Conservation (phyloP, 306 rosid species). For the Oemleria cerasiformis region DNA sequence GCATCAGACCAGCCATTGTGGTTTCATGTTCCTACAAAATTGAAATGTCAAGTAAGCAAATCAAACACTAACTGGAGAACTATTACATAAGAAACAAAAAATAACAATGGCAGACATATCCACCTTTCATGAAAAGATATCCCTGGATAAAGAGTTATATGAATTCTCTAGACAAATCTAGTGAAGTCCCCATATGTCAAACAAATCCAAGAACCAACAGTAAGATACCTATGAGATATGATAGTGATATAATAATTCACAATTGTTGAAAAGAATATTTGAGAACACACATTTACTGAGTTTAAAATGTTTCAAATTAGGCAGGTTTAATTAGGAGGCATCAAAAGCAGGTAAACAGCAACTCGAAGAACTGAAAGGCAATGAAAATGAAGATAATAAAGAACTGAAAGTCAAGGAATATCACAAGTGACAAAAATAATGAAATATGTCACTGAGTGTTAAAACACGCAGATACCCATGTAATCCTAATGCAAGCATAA, state of each 20-base stretch:
- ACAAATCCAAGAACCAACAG: not conserved
- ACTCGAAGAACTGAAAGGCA: constrained; percentile 4
- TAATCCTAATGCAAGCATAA: constrained; percentile 87
- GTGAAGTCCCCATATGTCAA: not conserved
- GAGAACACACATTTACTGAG: not conserved
- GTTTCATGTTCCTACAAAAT: constrained; percentile 80
- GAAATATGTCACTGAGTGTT: constrained; percentile 74
- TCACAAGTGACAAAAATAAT: constrained; percentile 70
- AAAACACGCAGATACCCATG: constrained; percentile 84
- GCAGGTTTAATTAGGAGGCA: not conserved
- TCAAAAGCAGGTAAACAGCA: not conserved
- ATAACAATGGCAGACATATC: not conserved
- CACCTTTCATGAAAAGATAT: not conserved
- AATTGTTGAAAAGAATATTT: not conserved
- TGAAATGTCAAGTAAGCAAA: constrained; percentile 29
- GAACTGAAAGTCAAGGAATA: constrained; percentile 19
- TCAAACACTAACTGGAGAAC: not conserved
- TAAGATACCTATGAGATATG: not conserved
- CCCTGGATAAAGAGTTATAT: not conserved
- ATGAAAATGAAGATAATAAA: constrained; percentile 18
- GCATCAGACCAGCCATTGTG: constrained; percentile 91
- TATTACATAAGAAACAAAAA: not conserved
- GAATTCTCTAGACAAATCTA: not conserved
- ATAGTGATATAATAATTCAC: not conserved
- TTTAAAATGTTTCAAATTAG: not conserved